phyloP scores from a whole-genome alignment of 768 basidiomycete species.

The Leccinellum rugosiceps region DNA sequence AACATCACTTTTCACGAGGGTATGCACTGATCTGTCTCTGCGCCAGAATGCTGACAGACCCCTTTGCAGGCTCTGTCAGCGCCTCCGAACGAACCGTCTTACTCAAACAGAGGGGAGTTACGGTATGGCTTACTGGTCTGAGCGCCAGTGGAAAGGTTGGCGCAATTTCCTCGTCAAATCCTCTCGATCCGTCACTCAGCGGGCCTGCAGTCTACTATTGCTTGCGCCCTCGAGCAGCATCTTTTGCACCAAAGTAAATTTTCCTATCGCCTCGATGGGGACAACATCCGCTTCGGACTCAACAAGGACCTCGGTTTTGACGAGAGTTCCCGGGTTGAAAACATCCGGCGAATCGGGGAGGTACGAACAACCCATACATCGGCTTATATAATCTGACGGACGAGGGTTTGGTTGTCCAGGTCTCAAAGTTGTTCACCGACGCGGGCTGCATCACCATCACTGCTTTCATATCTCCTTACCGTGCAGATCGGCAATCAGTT shows the following conservation, averaged over 20 bases:
- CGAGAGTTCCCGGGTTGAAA: slow-evolving; percentile 87
- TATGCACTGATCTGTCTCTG: slow-evolving; percentile 21
- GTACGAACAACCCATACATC: slow-evolving; percentile 37
- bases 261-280: slow-evolving; percentile 91
- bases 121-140: slow-evolving; percentile 95
- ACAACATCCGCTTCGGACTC: slow-evolving; percentile 92
- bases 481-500: slow-evolving; percentile 77
- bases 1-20: slow-evolving; percentile 74
- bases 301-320: slow-evolving; percentile 97
- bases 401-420: slow-evolving; percentile 49
- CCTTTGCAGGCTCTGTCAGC: slow-evolving; percentile 61
- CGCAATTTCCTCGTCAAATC: background rate
- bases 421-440: slow-evolving; percentile 91
- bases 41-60: slow-evolving; percentile 1
- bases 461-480: slow-evolving; percentile 99
- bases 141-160: slow-evolving; percentile 91
- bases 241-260: slow-evolving; percentile 84
- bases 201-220: slow-evolving; percentile 80
- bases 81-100: slow-evolving; percentile 62
- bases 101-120: slow-evolving; percentile 80
- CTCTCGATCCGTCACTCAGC: background rate
- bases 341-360: slow-evolving; percentile 97
- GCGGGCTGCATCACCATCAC: slow-evolving; percentile 84
- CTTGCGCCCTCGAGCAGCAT: slow-evolving; percentile 94
- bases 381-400: slow-evolving; percentile 12